Evolutionary conservation across 345 rosid species (phyloP), one percentile per base, ranked within the genome.

Genomic region (Punica granatum): DNA sequence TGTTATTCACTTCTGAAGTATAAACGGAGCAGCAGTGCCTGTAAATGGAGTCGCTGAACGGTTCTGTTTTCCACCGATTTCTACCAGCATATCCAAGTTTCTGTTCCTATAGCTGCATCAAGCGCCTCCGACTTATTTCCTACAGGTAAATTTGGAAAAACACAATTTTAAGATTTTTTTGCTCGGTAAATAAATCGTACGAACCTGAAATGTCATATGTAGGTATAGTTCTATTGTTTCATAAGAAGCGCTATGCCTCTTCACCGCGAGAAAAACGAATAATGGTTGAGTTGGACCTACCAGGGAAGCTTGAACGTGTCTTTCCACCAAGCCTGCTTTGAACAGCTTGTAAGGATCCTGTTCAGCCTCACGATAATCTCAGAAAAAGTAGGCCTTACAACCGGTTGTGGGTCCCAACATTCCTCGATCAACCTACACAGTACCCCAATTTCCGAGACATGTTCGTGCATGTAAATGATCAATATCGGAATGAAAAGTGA

Each of bases 261-360:
- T n/a, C n/a, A n/a, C n/a, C n/a, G n/a, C n/a, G n/a, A n/a, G n/a
- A n/a, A n/a, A n/a, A n/a, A n/a, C n/a, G n/a, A n/a, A n/a, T n/a
- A n/a, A n/a, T n/a, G n/a, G n/a, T 53, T 11, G 59, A 49, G 3
- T 19, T 0, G 70, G 66, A 66, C 85, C 67, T 91, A 94, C 99
- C 99, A 91, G 36, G 92, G 95, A 77, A 94, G 89, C 87, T 86
- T 94, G 74, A 94, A 91, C 30, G 97, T 79, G 65, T 94, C 97
- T 75, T 89, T 94, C 99, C 95, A 94, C 99, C 92, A 81, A 58
- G 92, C 95, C 6, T 87, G 97, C 74, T 83, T 91, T 59, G 97
- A 86, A 75, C 97, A 81, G 64, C 80, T 83, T 63, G 77, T 74
- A 62, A 83, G 84, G 69, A 94, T 83, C 72, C 60, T 89, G 72